These are phyloP conservation scores for Termitomyces sp. DNA, from an alignment of 768 basidiomycete genomes.

Conservation along the genomic window DNA sequence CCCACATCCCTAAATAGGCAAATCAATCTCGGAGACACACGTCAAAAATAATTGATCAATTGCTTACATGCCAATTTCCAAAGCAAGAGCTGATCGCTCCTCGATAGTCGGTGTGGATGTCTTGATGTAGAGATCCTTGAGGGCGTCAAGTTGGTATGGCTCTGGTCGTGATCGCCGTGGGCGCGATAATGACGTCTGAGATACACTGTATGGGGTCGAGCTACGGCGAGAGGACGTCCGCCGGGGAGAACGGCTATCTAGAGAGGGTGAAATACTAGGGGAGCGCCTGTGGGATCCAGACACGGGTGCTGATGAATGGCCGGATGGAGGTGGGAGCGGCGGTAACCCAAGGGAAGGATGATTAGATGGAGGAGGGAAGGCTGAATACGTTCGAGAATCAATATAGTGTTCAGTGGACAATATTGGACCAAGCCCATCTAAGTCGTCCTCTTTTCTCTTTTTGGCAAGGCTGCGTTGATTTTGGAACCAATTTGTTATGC, in stretches of 20 bases:
- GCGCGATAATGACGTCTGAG: slow-evolving; percentile 39
- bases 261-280: slow-evolving; percentile 36
- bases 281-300: slow-evolving; percentile 27
- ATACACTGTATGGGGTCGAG: slow-evolving; percentile 42
- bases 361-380: slow-evolving; percentile 45
- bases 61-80: slow-evolving; percentile 73
- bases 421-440: slow-evolving; percentile 26
- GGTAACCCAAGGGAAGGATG: slow-evolving; percentile 43
- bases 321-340: slow-evolving; percentile 19
- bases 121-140: slow-evolving; percentile 65
- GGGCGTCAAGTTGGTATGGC: slow-evolving; percentile 70
- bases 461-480: slow-evolving; percentile 78
- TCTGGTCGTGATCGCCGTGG: slow-evolving; percentile 76
- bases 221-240: slow-evolving; percentile 36
- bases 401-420: slow-evolving; percentile 28
- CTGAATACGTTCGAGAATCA: slow-evolving; percentile 39
- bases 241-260: slow-evolving; percentile 35
- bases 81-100: slow-evolving; percentile 68
- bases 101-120: slow-evolving; percentile 78
- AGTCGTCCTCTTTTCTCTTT: slow-evolving; percentile 62
- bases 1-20: slow-evolving; percentile 59
- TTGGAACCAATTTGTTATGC: slow-evolving; percentile 86
- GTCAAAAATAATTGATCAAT: slow-evolving; percentile 15
- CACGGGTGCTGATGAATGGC: slow-evolving; percentile 29
- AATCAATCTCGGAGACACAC: slow-evolving; percentile 15